Evolutionary conservation across 169 alveolate genomes (phyloP).

Genomic region (Neospora caninum): DNA sequence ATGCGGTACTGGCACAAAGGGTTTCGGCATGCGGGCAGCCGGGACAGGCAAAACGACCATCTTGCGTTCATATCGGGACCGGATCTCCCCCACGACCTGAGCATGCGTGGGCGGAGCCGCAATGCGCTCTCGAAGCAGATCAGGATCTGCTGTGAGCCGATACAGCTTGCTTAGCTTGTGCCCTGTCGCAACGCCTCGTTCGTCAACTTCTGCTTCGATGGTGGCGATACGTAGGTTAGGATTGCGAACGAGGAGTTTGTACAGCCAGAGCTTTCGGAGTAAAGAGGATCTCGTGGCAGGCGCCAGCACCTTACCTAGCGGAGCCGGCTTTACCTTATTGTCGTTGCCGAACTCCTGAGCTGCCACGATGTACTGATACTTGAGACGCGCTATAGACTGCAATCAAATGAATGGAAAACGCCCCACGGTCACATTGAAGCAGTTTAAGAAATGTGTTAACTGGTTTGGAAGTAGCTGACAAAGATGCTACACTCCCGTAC

Average conservation of each 20-base stretch:
- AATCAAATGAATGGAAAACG: neutral
- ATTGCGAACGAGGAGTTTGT: slow-evolving; percentile 64
- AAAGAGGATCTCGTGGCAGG: slow-evolving; percentile 42
- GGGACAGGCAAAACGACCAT: neutral
- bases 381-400: slow-evolving; percentile 52
- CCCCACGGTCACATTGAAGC: too few species aligned
- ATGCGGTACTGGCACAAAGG: neutral
- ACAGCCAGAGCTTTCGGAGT: slow-evolving; percentile 48
- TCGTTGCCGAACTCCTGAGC: slow-evolving; percentile 68
- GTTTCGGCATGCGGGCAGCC: slow-evolving; percentile 34
- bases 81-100: neutral
- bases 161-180: slow-evolving; percentile 65
- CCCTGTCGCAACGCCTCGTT: slow-evolving; percentile 62
- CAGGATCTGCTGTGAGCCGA: slow-evolving; percentile 58
- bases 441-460: too few species aligned
- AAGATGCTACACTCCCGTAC: too few species aligned
- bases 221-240: slow-evolving; percentile 65
- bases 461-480: too few species aligned
- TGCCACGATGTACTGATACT: slow-evolving; percentile 63
- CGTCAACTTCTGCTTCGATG: slow-evolving; percentile 59
- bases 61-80: neutral
- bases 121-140: slow-evolving; percentile 47
- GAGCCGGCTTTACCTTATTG: slow-evolving; percentile 47
- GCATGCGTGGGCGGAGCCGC: slow-evolving; percentile 29
- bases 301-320: slow-evolving; percentile 45